Conservation (phyloP, 768 basidiomycete genomes). For the Amyloporia xantha region DNA sequence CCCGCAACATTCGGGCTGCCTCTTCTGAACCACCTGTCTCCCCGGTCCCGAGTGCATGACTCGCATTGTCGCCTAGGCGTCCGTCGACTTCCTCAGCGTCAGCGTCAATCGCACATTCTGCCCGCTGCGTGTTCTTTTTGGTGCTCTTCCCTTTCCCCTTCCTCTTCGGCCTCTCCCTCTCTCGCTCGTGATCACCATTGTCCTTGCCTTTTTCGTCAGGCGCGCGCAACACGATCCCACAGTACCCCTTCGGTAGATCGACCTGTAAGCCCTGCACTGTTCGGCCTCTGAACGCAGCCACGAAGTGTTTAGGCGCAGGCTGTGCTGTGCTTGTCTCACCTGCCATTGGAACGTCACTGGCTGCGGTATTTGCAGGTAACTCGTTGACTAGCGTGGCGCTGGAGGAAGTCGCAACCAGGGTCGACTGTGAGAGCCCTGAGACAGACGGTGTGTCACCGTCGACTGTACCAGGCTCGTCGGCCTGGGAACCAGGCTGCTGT, state of each 20-base stretch:
- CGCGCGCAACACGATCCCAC: slow-evolving; percentile 52
- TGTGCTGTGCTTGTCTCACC: neutral
- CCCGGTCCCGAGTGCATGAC: slow-evolving; percentile 16
- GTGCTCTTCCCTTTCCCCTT: slow-evolving; percentile 11
- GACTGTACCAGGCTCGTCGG: neutral
- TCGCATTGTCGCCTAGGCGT: slow-evolving; percentile 24
- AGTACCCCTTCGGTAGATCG: slow-evolving; percentile 57
- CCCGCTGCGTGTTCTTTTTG: slow-evolving; percentile 21
- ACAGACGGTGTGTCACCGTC: slow-evolving; percentile 2
- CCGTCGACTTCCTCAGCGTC: slow-evolving; percentile 24
- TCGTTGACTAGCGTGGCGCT: slow-evolving; percentile 1
- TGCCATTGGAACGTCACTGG: neutral
- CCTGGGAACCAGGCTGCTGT: too few relatives aligned
- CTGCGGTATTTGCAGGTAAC: neutral
- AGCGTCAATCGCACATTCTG: slow-evolving; percentile 16
- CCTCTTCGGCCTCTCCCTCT: neutral
- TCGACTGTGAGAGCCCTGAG: slow-evolving; percentile 8
- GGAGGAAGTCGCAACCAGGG: slow-evolving; percentile 6
- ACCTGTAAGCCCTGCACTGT: slow-evolving; percentile 61
- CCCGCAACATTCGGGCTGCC: slow-evolving; percentile 32
- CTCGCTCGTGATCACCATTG: slow-evolving; percentile 4
- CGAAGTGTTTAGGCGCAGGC: slow-evolving; percentile 23
- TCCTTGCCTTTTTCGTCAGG: slow-evolving; percentile 13
- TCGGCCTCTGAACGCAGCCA: slow-evolving; percentile 73
- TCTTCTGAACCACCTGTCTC: slow-evolving; percentile 12